A percentile compares a stretch with the other conserved stretches of the same genome.
Evolutionary conservation across 306 rosid species (phyloP).

Genomic region (Heteromeles arbutifolia): DNA sequence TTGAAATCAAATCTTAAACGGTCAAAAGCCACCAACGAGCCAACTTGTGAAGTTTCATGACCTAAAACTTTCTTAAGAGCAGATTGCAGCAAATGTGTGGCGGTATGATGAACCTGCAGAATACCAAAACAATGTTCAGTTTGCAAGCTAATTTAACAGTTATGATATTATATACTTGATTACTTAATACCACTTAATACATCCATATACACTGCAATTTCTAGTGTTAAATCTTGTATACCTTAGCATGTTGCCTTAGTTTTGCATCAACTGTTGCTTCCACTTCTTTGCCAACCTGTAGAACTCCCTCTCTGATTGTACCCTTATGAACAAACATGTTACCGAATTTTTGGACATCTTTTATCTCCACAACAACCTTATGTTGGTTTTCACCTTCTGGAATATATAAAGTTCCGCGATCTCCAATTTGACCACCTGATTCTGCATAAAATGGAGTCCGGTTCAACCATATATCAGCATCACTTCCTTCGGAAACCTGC

Average conservation of each 20-base stretch:
- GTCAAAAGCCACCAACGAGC: slow-evolving; percentile 92
- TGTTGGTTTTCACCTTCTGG: slow-evolving; percentile 49
- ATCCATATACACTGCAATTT: slow-evolving; percentile 1
- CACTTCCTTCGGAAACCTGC: slow-evolving; percentile 67
- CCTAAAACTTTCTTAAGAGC: slow-evolving; percentile 78
- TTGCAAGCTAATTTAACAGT: slow-evolving; percentile 10
- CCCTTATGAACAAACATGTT: slow-evolving; percentile 89
- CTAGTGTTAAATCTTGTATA: slow-evolving; percentile 8
- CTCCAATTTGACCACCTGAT: slow-evolving; percentile 96
- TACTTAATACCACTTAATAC: neutral
- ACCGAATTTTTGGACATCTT: slow-evolving; percentile 84
- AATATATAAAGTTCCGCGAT: slow-evolving; percentile 67
- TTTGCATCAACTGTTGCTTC: slow-evolving; percentile 77
- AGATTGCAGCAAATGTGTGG: slow-evolving; percentile 92
- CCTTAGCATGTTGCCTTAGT: slow-evolving; percentile 92
- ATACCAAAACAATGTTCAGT: slow-evolving; percentile 12
- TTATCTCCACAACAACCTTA: slow-evolving; percentile 66
- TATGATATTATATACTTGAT: neutral
- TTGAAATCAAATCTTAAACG: slow-evolving; percentile 95
- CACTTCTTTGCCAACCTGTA: slow-evolving; percentile 89
- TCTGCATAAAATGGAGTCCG: slow-evolving; percentile 93
- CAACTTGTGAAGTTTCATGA: slow-evolving; percentile 95
- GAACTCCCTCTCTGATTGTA: slow-evolving; percentile 65
- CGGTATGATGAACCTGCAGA: slow-evolving; percentile 91
- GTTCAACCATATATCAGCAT: slow-evolving; percentile 76